Conservation (phyloP, 768 basidiomycete species). For the Podaxis sp. region DNA sequence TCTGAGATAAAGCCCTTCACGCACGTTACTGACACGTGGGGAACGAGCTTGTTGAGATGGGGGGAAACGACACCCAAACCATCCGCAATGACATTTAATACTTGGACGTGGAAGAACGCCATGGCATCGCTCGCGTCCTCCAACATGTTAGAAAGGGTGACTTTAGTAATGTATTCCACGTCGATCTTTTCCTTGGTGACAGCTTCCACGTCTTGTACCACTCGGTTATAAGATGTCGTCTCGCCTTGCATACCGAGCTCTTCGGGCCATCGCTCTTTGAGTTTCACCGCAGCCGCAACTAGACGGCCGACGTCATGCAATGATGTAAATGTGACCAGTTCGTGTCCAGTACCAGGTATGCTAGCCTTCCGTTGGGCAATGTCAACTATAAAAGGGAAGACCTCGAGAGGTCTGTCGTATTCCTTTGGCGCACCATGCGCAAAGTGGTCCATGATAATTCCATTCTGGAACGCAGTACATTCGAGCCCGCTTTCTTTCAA, state of each 20-base stretch:
- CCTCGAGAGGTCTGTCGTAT: background rate
- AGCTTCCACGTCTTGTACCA: constrained; percentile 1
- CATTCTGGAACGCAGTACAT: constrained; percentile 5
- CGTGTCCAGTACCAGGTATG: constrained; percentile 9
- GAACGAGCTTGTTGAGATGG: background rate
- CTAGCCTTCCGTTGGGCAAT: background rate
- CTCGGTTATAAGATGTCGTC: constrained; percentile 3
- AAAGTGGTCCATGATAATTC: constrained; percentile 2
- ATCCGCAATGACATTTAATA: background rate
- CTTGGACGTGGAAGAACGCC: background rate
- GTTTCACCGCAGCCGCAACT: constrained; percentile 1
- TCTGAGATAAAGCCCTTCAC: background rate
- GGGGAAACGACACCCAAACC: background rate
- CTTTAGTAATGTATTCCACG: background rate
- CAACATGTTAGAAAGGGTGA: background rate
- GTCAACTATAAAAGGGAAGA: background rate
- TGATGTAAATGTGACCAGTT: background rate
- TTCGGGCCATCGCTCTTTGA: constrained; percentile 2
- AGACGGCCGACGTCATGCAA: background rate
- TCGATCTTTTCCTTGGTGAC: background rate
- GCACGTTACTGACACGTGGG: background rate
- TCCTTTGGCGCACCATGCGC: background rate
- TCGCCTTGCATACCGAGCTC: constrained; percentile 9
- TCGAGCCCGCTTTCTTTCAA: constrained; percentile 1
- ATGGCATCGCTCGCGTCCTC: background rate